Conservation (phyloP, 2,329 filamentous ascomycete genomes). For the Metarhizium album region DNA sequence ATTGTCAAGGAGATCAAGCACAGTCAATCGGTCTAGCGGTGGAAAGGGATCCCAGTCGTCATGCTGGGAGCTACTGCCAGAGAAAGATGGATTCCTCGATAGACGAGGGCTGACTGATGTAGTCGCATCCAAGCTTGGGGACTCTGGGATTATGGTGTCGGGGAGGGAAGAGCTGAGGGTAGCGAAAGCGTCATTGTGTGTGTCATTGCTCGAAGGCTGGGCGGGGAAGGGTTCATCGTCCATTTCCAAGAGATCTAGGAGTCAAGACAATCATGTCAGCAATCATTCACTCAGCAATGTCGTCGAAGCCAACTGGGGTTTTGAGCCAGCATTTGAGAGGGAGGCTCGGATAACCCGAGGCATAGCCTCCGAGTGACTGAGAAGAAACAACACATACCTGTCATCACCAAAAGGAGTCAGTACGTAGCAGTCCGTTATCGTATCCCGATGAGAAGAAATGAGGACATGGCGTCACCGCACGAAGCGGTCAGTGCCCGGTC, state of each 20-base stretch:
- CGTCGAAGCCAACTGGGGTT: neutral
- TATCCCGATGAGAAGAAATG: neutral
- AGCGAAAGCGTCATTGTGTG: slow-evolving; percentile 27
- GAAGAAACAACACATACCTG: neutral
- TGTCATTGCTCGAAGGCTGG: neutral
- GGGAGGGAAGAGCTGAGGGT: slow-evolving; percentile 32
- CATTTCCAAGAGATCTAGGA: slow-evolving; percentile 2
- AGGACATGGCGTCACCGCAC: neutral
- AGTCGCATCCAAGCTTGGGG: slow-evolving; percentile 38
- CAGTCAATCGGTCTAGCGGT: slow-evolving; percentile 76
- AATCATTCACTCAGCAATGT: neutral
- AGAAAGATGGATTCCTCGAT: slow-evolving; percentile 72
- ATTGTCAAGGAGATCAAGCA: slow-evolving; percentile 92
- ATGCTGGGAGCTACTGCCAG: slow-evolving; percentile 74
- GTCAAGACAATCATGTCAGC: neutral
- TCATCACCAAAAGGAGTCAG: neutral
- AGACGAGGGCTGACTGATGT: slow-evolving; percentile 42
- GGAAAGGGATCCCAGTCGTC: slow-evolving; percentile 82
- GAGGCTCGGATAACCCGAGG: neutral
- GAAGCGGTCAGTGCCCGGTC: neutral
- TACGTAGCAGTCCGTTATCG: neutral
- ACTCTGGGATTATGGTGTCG: slow-evolving; percentile 34
- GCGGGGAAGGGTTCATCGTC: neutral
- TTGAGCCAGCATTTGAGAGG: neutral
- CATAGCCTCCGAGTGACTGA: neutral